phyloP scores from a whole-genome alignment of 2,329 filamentous ascomycete genomes.

The Coleophoma cylindrospora region DNA sequence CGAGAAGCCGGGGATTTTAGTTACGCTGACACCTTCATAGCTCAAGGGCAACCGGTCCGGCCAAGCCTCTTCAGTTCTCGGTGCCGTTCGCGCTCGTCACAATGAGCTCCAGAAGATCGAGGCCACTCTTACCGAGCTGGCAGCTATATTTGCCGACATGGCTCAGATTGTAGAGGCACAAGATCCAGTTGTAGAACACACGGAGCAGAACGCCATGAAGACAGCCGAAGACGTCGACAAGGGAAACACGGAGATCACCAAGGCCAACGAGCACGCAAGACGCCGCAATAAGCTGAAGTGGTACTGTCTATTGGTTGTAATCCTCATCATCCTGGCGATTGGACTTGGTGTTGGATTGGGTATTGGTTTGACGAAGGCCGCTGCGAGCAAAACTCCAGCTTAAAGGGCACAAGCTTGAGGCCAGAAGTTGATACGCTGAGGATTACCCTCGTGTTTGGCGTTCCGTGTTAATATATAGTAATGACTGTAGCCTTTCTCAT shows the following conservation, averaged over 20 bases:
- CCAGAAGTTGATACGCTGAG: no score
- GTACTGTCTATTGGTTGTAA: constrained; percentile 63
- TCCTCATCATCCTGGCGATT: constrained; percentile 54
- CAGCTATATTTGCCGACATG: constrained; percentile 67
- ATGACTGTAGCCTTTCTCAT: no score
- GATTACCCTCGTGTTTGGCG: no score
- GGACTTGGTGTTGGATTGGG: constrained; percentile 44
- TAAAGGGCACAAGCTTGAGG: no score
- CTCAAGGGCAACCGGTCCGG: constrained; percentile 70
- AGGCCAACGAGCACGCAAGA: constrained; percentile 62
- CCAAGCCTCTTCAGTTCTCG: constrained; percentile 68
- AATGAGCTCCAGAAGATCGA: constrained; percentile 81
- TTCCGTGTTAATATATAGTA: no score
- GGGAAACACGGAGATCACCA: constrained; percentile 64
- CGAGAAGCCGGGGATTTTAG: background rate
- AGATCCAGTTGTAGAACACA: constrained; percentile 55
- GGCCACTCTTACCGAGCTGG: constrained; percentile 65
- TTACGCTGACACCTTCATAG: constrained; percentile 34
- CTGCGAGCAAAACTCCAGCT: background rate
- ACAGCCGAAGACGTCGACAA: constrained; percentile 63
- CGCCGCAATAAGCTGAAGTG: constrained; percentile 73
- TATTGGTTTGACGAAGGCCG: constrained; percentile 18
- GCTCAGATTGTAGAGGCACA: constrained; percentile 71
- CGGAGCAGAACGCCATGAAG: constrained; percentile 61
- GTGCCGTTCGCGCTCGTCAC: constrained; percentile 75